Evolutionary conservation across 805 yeast species (phyloP).

Genomic region (Hanseniaspora nectarophila): DNA sequence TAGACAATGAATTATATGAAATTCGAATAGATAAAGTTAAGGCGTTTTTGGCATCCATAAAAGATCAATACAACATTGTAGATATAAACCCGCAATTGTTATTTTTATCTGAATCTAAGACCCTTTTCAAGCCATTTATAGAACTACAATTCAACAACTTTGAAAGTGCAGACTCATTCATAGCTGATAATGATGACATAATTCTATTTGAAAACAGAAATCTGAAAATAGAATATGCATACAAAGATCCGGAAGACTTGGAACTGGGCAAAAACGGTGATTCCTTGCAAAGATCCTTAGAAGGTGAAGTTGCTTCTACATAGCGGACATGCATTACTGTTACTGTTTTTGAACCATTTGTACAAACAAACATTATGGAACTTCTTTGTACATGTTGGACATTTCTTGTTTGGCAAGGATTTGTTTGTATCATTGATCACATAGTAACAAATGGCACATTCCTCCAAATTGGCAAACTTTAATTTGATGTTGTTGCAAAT

Average conservation of each 20-base stretch:
- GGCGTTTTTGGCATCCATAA: constrained; percentile 6
- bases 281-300: constrained; percentile 58
- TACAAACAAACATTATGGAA: constrained; percentile 93
- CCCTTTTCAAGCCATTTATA: constrained; percentile 48
- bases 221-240: constrained; percentile 56
- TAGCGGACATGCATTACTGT: constrained; percentile 84
- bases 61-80: constrained; percentile 41
- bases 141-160: constrained; percentile 54
- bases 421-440: constrained; percentile 76
- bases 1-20: constrained; percentile 59
- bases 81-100: constrained; percentile 20
- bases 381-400: constrained; percentile 83
- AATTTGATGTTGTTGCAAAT: constrained; percentile 51
- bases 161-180: constrained; percentile 58
- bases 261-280: constrained; percentile 60
- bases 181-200: constrained; percentile 50
- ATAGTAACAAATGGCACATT: constrained; percentile 94
- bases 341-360: constrained; percentile 94
- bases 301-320: constrained; percentile 64
- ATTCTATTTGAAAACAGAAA: constrained; percentile 56
- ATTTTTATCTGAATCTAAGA: constrained; percentile 35
- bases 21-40: constrained; percentile 27
- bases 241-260: constrained; percentile 41
- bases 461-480: constrained; percentile 89
- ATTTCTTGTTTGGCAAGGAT: constrained; percentile 76